phyloP scores from a whole-genome alignment of 106 monocot species.

The Apostasia shenzhenica region DNA sequence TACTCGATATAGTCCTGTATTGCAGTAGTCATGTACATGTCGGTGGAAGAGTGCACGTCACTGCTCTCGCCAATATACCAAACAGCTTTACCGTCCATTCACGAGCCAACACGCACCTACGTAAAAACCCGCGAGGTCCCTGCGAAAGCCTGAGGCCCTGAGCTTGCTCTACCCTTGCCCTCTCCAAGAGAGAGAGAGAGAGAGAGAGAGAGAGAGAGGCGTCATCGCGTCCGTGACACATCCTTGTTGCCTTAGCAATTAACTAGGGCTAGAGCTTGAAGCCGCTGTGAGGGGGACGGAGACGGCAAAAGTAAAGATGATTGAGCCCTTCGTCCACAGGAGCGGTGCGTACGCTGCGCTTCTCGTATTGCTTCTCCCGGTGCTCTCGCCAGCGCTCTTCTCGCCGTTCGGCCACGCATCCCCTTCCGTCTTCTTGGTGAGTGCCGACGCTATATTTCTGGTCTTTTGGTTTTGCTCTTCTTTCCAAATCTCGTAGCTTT shows the following conservation, averaged over 20 bases:
- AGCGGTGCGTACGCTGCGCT: slow-evolving; percentile 17
- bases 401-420: slow-evolving; percentile 48
- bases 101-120: not conserved
- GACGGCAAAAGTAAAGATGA: slow-evolving; percentile 2
- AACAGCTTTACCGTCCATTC: not conserved
- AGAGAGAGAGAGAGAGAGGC: slow-evolving; percentile 1
- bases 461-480: not conserved
- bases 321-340: slow-evolving; percentile 2
- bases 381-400: slow-evolving; percentile 39
- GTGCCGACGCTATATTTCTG: not conserved
- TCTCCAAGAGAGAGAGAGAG: not conserved
- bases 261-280: slow-evolving; percentile 1
- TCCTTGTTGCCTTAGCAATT: not conserved
- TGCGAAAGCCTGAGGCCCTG: not conserved
- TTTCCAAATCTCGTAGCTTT: too few relatives aligned
- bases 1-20: too few relatives aligned
- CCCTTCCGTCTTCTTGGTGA: slow-evolving; percentile 56
- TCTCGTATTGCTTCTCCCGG: slow-evolving; percentile 38
- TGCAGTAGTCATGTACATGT: not conserved
- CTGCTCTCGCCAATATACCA: not conserved
- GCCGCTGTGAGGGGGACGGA: not conserved
- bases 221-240: not conserved
- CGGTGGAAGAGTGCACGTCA: not conserved
- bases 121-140: too few relatives aligned
- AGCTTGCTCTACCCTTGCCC: too few relatives aligned